Conservation (phyloP, 352 stramenopile species). For the Globisporangium rhizosaccharum region DNA sequence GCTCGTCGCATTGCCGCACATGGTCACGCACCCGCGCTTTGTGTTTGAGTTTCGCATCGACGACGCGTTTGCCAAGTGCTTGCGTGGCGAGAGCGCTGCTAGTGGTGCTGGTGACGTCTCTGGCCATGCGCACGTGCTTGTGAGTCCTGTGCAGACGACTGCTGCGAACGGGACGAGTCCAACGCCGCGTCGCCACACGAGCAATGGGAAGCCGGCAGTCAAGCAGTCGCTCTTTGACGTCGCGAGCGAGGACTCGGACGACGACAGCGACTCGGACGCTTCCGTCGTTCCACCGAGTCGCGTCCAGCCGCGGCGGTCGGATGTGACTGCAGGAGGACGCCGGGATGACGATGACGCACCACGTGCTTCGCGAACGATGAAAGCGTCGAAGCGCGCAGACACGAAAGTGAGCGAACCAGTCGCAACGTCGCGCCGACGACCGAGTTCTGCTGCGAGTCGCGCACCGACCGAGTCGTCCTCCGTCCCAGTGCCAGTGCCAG, state of each 20-base stretch:
- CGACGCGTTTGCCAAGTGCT: conserved; percentile 27
- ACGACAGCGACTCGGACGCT: conserved; percentile 48
- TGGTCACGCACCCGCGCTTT: conserved; percentile 60
- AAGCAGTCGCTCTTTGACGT: conserved; percentile 34
- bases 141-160: no score
- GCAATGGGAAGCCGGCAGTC: conserved; percentile 13
- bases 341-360: background rate
- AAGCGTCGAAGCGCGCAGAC: conserved; percentile 10
- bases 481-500: background rate
- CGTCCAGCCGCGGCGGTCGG: conserved; percentile 8
- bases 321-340: background rate
- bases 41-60: conserved; percentile 60
- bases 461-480: conserved; percentile 1
- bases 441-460: conserved; percentile 13
- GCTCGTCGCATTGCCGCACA: conserved; percentile 35
- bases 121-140: background rate
- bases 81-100: conserved; percentile 9
- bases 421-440: conserved; percentile 9
- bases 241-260: conserved; percentile 46
- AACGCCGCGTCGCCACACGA: no score
- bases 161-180: no score
- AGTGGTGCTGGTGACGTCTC: background rate
- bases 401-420: background rate
- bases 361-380: conserved; percentile 8
- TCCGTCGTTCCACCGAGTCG: conserved; percentile 2